Conservation (phyloP, 768 basidiomycete genomes). For the Atractiella rhizophila region DNA sequence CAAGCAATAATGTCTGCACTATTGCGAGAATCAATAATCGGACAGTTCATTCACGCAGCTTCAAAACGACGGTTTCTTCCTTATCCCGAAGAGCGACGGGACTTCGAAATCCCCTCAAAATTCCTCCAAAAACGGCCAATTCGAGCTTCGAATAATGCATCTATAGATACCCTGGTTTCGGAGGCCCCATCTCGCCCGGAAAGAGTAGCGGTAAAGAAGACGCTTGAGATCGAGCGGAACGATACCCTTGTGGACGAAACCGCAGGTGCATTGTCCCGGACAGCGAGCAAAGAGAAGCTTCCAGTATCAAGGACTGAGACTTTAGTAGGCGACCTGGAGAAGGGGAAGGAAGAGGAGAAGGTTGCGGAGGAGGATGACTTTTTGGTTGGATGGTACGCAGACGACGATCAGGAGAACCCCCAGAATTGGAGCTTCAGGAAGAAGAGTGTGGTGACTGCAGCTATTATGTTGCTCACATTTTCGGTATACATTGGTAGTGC, state of each 20-base stretch:
- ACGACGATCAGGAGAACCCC: conserved; percentile 12
- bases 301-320: neutral
- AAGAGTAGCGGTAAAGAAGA: too few relatives aligned
- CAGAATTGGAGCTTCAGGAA: conserved; percentile 11
- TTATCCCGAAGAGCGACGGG: conserved; percentile 13
- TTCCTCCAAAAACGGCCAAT: conserved; percentile 2
- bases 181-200: too few relatives aligned
- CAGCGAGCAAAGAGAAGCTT: too few relatives aligned
- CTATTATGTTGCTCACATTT: conserved; percentile 12
- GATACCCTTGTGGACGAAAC: too few relatives aligned
- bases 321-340: too few relatives aligned
- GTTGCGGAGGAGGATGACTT: conserved; percentile 1
- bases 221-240: too few relatives aligned
- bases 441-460: conserved; percentile 7
- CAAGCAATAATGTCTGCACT: too few relatives aligned
- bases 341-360: neutral
- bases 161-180: conserved; percentile 4
- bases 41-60: conserved; percentile 10
- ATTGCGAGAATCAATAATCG: conserved; percentile 13
- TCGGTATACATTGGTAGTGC: neutral
- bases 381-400: conserved; percentile 12
- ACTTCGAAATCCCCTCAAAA: conserved; percentile 6
- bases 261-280: neutral
- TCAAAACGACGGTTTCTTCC: conserved; percentile 9
- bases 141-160: neutral